Conservation (phyloP, 176 grass and related monocot genomes). For the Dendrocalamus sinicus region DNA sequence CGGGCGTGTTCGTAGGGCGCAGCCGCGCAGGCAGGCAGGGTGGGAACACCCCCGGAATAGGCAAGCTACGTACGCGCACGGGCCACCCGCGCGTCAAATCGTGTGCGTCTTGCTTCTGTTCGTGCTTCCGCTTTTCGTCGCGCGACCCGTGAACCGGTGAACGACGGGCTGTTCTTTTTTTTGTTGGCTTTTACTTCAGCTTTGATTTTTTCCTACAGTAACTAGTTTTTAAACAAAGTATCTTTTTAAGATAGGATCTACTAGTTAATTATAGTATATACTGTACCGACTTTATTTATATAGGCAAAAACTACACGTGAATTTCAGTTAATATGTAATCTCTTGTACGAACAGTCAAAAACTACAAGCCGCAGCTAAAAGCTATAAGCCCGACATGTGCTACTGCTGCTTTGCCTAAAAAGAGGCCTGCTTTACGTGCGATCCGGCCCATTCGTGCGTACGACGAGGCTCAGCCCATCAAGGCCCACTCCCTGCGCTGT, state of each 20-base stretch:
- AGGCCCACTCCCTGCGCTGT: background rate
- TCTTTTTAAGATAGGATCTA: no score
- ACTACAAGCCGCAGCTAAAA: no score
- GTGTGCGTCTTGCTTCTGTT: background rate
- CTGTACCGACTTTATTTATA: no score
- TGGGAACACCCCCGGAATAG: background rate
- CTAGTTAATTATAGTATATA: no score
- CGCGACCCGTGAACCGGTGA: background rate
- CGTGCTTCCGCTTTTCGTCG: background rate
- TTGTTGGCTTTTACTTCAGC: no score
- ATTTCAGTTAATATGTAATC: no score
- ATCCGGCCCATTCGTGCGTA: background rate
- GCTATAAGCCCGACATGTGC: background rate
- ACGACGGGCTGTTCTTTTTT: no score
- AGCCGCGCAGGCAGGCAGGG: background rate
- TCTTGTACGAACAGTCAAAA: no score
- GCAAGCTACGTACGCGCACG: background rate
- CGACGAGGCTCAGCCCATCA: no score
- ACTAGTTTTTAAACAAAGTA: no score
- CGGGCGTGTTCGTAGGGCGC: background rate
- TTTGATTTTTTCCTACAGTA: no score
- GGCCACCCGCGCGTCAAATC: background rate
- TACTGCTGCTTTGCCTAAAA: no score
- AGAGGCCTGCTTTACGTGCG: background rate
- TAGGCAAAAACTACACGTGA: accelerated